A percentile compares a stretch with the other conserved stretches of the same genome.
Evolutionary conservation across 2,329 filamentous ascomycete species (phyloP).

Genomic region (Fusarium temperatum): DNA sequence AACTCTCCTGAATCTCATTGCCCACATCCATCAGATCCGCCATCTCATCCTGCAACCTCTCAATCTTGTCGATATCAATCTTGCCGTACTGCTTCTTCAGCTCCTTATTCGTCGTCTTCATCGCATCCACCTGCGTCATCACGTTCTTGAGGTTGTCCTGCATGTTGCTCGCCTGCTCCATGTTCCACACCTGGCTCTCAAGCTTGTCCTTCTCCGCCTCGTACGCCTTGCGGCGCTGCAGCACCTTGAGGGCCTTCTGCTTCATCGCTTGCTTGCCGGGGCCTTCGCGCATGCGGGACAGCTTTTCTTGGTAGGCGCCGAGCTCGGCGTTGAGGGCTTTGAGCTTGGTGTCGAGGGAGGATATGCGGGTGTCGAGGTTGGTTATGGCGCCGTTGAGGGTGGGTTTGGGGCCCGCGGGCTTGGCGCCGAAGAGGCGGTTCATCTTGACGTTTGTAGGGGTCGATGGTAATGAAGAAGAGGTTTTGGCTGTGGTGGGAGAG

Average conservation of each 20-base stretch:
- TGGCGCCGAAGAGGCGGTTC: slow-evolving; percentile 96
- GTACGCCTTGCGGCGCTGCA: slow-evolving; percentile 93
- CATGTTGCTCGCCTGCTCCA: slow-evolving; percentile 99
- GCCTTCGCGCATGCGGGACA: slow-evolving; percentile 93
- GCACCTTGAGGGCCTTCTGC: slow-evolving; percentile 91
- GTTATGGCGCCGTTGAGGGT: slow-evolving; percentile 83
- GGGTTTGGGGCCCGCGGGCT: slow-evolving; percentile 87
- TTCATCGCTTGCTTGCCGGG: slow-evolving; percentile 93
- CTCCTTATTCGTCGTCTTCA: slow-evolving; percentile 96
- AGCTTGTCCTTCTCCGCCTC: slow-evolving; percentile 94
- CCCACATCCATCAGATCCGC: slow-evolving; percentile 96
- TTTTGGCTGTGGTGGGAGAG: background rate
- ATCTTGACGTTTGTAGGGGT: slow-evolving; percentile 59
- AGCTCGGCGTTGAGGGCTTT: slow-evolving; percentile 92
- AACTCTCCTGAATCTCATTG: slow-evolving; percentile 97
- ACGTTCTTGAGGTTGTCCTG: slow-evolving; percentile 98
- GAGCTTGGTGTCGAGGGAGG: slow-evolving; percentile 92
- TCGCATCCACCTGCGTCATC: slow-evolving; percentile 97
- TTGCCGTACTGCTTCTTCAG: slow-evolving; percentile 95
- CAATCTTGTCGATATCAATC: slow-evolving; percentile 97
- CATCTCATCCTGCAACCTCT: slow-evolving; percentile 98
- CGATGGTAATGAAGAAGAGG: fast-evolving
- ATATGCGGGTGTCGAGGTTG: slow-evolving; percentile 86
- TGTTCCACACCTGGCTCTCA: slow-evolving; percentile 95
- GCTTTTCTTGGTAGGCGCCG: slow-evolving; percentile 84